Evolutionary conservation across 2,329 filamentous ascomycete species (phyloP).

Genomic region (Penicillium glabrum): DNA sequence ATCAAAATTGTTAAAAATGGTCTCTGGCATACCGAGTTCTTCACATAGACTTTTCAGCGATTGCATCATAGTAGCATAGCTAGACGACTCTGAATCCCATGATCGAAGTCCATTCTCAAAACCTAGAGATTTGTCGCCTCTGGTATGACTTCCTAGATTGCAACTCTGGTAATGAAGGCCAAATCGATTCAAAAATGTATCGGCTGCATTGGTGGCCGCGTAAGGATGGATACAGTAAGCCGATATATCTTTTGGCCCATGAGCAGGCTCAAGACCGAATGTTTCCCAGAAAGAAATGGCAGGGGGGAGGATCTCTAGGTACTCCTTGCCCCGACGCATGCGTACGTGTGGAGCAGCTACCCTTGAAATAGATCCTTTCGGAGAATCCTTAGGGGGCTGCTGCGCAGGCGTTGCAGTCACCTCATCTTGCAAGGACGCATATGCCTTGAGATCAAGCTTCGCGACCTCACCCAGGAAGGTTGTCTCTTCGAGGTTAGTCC

Average conservation of each 20-base stretch:
- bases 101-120: slow-evolving; percentile 39
- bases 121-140: slow-evolving; percentile 42
- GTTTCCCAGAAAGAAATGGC: slow-evolving; percentile 62
- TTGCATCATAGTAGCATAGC: slow-evolving; percentile 37
- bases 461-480: slow-evolving; percentile 29
- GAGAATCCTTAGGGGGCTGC: slow-evolving; percentile 26
- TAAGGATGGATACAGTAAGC: slow-evolving; percentile 58
- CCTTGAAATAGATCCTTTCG: slow-evolving; percentile 39
- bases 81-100: slow-evolving; percentile 33
- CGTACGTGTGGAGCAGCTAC: slow-evolving; percentile 55
- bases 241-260: slow-evolving; percentile 57
- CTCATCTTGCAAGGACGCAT: slow-evolving; percentile 34
- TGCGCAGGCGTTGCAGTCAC: slow-evolving; percentile 17
- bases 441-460: slow-evolving; percentile 38
- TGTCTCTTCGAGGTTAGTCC: slow-evolving; percentile 29
- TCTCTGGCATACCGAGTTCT: slow-evolving; percentile 34
- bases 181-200: slow-evolving; percentile 54
- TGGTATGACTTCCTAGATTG: slow-evolving; percentile 54
- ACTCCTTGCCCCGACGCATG: slow-evolving; percentile 53
- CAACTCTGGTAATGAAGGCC: slow-evolving; percentile 57
- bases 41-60: slow-evolving; percentile 36
- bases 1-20: not conserved
- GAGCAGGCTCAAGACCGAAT: slow-evolving; percentile 57
- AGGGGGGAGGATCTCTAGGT: slow-evolving; percentile 56
- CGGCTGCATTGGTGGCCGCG: slow-evolving; percentile 46